These are phyloP conservation scores for Aspergillus latus DNA, from an alignment of 2,329 filamentous ascomycete species.

Conservation along the genomic window DNA sequence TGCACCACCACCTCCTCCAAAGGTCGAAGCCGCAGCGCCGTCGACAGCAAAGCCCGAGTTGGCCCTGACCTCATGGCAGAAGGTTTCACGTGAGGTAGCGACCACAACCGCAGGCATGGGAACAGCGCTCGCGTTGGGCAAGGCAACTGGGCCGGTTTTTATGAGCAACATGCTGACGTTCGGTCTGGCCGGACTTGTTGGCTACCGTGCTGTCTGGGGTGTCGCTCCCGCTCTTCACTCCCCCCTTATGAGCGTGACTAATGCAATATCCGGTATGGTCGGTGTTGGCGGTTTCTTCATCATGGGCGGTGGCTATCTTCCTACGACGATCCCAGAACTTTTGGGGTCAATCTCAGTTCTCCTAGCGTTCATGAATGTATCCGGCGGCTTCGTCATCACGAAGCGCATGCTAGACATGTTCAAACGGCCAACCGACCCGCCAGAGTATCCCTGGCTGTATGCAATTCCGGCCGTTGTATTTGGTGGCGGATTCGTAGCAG, in stretches of 20 bases:
- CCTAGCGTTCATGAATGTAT: slow-evolving; percentile 83
- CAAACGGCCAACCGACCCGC: slow-evolving; percentile 77
- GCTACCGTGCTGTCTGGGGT: slow-evolving; percentile 86
- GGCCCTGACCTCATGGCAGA: slow-evolving; percentile 78
- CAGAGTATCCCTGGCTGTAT: slow-evolving; percentile 86
- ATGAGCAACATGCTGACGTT: slow-evolving; percentile 89
- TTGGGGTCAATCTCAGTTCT: slow-evolving; percentile 79
- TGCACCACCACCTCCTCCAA: slow-evolving; percentile 54
- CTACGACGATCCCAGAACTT: slow-evolving; percentile 73
- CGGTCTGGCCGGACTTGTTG: slow-evolving; percentile 77
- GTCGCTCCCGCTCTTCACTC: slow-evolving; percentile 81
- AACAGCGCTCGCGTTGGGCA: slow-evolving; percentile 71
- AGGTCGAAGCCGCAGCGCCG: slow-evolving; percentile 49
- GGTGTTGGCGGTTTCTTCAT: slow-evolving; percentile 86
- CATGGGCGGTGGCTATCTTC: slow-evolving; percentile 76
- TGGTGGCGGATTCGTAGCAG: slow-evolving; percentile 76
- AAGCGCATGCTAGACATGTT: slow-evolving; percentile 96
- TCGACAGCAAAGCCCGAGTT: slow-evolving; percentile 57
- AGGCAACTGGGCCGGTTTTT: slow-evolving; percentile 76
- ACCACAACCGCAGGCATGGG: slow-evolving; percentile 76
- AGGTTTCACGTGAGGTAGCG: slow-evolving; percentile 72
- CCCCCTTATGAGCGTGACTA: slow-evolving; percentile 88
- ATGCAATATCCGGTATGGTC: slow-evolving; percentile 87
- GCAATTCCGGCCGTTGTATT: slow-evolving; percentile 74
- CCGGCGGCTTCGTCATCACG: slow-evolving; percentile 86